phyloP scores from a whole-genome alignment of 192 early-diverging fungal species.

The Allomyces arbusculus region DNA sequence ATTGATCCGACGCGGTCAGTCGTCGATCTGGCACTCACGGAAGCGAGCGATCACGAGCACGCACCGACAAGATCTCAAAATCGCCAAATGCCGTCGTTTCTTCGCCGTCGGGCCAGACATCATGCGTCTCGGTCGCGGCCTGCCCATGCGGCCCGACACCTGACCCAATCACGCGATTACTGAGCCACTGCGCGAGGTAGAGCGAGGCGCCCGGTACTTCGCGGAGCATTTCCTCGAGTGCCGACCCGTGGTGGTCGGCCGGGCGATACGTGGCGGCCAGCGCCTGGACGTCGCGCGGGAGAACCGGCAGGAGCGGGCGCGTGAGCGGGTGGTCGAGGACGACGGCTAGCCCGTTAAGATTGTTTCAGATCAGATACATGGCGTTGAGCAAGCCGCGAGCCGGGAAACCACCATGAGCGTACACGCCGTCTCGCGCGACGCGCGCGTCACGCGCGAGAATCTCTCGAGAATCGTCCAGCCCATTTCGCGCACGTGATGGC shows the following conservation, averaged over 20 bases:
- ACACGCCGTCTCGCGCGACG: slow-evolving; percentile 42
- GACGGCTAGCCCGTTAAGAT: slow-evolving; percentile 1
- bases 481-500: slow-evolving; percentile 15
- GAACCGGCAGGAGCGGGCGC: slow-evolving; percentile 24
- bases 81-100: too few species aligned
- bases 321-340: slow-evolving; percentile 30
- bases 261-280: background rate
- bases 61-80: too few species aligned
- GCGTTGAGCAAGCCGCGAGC: background rate
- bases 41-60: too few species aligned
- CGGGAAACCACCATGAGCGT: slow-evolving; percentile 2
- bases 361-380: background rate
- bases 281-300: slow-evolving; percentile 25
- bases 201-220: background rate
- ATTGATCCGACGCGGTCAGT: too few species aligned
- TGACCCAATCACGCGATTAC: too few species aligned
- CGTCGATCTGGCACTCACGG: too few species aligned
- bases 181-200: background rate
- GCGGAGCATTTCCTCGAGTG: background rate
- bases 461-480: slow-evolving; percentile 53
- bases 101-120: too few species aligned
- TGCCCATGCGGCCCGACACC: too few species aligned
- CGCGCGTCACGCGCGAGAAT: slow-evolving; percentile 52
- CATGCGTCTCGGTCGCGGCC: too few species aligned
- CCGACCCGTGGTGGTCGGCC: background rate